phyloP scores from a whole-genome alignment of 176 grass and related monocot genomes.

The Musa acuminata region DNA sequence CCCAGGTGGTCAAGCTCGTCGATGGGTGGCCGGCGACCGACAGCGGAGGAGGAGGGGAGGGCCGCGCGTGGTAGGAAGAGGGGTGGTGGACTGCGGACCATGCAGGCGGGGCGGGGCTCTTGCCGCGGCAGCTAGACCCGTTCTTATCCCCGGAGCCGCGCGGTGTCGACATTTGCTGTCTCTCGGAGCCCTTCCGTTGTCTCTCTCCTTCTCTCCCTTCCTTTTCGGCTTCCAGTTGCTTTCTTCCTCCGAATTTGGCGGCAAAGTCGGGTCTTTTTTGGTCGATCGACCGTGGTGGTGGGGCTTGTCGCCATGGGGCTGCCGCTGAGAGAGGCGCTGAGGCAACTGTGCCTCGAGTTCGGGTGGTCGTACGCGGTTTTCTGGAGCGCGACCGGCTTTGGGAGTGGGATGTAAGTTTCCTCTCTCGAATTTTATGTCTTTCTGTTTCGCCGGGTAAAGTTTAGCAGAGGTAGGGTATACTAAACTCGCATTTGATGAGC shows the following conservation, averaged over 20 bases:
- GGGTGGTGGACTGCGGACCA: slow-evolving; percentile 41
- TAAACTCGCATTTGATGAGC: neutral
- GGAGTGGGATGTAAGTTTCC: slow-evolving; percentile 30
- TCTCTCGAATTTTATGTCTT: neutral
- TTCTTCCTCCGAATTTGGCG: neutral
- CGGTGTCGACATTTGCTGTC: neutral
- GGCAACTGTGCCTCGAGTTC: slow-evolving; percentile 32
- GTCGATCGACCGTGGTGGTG: neutral
- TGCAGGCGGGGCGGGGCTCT: slow-evolving; percentile 71
- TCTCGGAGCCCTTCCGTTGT: neutral
- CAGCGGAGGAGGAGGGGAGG: slow-evolving; percentile 28
- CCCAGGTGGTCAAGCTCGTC: slow-evolving; percentile 11
- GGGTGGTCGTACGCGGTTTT: slow-evolving; percentile 43
- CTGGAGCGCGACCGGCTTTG: slow-evolving; percentile 30
- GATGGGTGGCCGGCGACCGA: slow-evolving; percentile 55
- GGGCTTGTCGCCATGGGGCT: slow-evolving; percentile 23
- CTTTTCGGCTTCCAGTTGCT: slow-evolving; percentile 7
- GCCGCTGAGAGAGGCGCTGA: slow-evolving; percentile 35
- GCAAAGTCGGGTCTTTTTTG: neutral
- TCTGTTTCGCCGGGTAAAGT: neutral
- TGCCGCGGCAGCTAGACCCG: slow-evolving; percentile 72
- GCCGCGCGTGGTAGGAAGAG: slow-evolving; percentile 42
- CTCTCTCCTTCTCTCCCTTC: neutral
- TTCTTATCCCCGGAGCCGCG: slow-evolving; percentile 19
- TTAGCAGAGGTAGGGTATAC: neutral